Base-by-base conservation (phyloP, 306 rosid genomes). In the Bauhinia variegata region DNA sequence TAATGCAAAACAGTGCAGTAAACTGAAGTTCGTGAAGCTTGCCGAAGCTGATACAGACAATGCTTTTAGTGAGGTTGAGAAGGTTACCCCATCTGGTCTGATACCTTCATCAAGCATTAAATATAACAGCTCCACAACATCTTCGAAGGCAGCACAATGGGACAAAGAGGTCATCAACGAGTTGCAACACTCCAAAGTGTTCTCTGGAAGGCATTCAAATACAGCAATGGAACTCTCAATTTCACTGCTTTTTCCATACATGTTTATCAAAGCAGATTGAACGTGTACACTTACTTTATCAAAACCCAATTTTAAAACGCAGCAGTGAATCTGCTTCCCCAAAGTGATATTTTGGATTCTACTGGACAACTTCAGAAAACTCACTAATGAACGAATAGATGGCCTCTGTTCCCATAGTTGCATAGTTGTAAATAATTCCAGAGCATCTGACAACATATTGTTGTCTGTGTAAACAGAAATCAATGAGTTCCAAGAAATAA, bases 401-500 rank as follows among this genome's bases (percentile, higher is more conserved):
- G 96, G 95, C 72, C 80, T 81, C 52, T 85, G 86, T 63, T 83
- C 91, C 83, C 80, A 77, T 18, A 72, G 13, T 67, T 80, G 89
- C 97, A 88, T 93, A 68, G 32, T 55, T 42, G 74, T 63, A 71
- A 88, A 84, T 15, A 79, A 56, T 60, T 78, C 72, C 53, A 86
- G 68, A 63, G 91, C 84, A 38, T 85, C 83, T 31, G 18, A 13
- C 31, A 75, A 63, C 38, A 83, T 54, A 72, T 67, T 61, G 9
- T 61, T 78, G 4, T 80, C 85, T 0, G 87, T 80, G 63, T 73
- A 60, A 52, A 88, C 92, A 70, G 71, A 80, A 73, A 86, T 80
- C 56, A 93, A 70, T 13, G 97, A 93, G 70, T 89, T 92, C 97
- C 97, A 93, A 3, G 98, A 93, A 83, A 89, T 93, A 63, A 89